Base-by-base conservation (phyloP, 208 protist genomes). In the Acanthamoeba sp. region DNA sequence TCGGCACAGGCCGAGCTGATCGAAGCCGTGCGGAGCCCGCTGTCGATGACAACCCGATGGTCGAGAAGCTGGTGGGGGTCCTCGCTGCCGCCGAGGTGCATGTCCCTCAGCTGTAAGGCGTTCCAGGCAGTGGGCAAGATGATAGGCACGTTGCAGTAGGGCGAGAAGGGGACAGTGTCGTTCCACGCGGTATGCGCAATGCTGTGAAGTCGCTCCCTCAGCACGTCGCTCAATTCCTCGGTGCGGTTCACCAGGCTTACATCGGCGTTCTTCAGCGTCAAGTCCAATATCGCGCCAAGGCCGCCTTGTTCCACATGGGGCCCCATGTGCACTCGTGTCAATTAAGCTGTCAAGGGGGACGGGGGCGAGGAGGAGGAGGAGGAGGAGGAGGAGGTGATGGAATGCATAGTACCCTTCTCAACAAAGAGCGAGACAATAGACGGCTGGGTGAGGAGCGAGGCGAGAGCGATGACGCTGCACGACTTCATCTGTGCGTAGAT, bases 401-500 rank as follows among this genome's bases (percentile, higher is more conserved):
- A 34, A 0, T 6, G 7, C 64, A 42, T 32, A 22, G 85, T 71
- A 91, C 85, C 85, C 38, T 73, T 91, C n/a, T 91, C 85, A 12
- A 91, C 85, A 38, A 91, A 91, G 52, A 34, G 57, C 27, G 69
- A 57, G 32, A 82, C 89, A 22, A 42, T 38, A 6, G 89, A 1
- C 4, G 57, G 1, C 3, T 82, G 4, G 66, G 40, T 20, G 48
- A 93, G 66, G 1, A 93, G 59, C 18, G 89, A 76, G 42, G 64
- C 27, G 7, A 93, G 64, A 24, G 89, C 59, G n/a, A 93, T 36
- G 40, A 93, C 50, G 52, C 48, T 64, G 52, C 59, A 84, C 5
- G 89, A 93, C 48, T 93, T 76, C 89, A 93, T 59, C 52, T 93
- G 89, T 5, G 89, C 64, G 34, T 66, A 84, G 16, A 93, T 27